A percentile compares a stretch with the other conserved stretches of the same genome.
These are phyloP conservation scores for Saccharomycopsis olivae DNA, from an alignment of 805 yeast species.

Conservation along the genomic window DNA sequence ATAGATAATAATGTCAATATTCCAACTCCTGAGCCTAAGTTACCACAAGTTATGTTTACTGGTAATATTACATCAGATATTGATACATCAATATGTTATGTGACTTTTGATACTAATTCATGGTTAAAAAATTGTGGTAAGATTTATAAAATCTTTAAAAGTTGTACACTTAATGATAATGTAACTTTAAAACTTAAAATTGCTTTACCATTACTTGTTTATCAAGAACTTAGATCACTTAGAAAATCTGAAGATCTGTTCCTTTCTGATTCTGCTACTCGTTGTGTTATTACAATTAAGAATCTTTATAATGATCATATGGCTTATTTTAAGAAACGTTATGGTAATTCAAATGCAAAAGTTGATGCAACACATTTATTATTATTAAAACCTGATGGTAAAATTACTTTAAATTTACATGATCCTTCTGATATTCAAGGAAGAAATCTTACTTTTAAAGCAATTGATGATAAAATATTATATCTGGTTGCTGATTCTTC, in stretches of 20 bases:
- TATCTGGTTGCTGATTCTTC: conserved; percentile 12
- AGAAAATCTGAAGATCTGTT: conserved; percentile 63
- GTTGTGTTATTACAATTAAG: conserved; percentile 66
- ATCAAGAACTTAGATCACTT: conserved; percentile 64
- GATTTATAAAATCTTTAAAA: conserved; percentile 55
- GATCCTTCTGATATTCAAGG: conserved; percentile 10
- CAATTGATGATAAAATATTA: conserved; percentile 16
- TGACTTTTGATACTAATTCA: conserved; percentile 66
- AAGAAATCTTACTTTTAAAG: conserved; percentile 10
- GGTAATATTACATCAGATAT: conserved; percentile 49
- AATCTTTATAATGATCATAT: conserved; percentile 43
- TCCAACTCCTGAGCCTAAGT: too few species aligned
- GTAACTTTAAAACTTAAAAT: conserved; percentile 11
- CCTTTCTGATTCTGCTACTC: conserved; percentile 69
- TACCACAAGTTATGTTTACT: conserved; percentile 19
- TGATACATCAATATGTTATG: conserved; percentile 45
- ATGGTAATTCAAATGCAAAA: not conserved
- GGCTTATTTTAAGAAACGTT: conserved; percentile 8
- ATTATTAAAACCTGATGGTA: conserved; percentile 15
- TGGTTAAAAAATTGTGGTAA: conserved; percentile 79
- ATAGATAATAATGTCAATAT: not conserved
- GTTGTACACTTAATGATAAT: conserved; percentile 35
- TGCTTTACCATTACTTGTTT: conserved; percentile 51
- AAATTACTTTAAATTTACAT: conserved; percentile 5
- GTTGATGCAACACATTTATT: conserved; percentile 8